Evolutionary conservation across 1,284 basidiomycete species (phyloP), one percentile per base, ranked within the genome.

Genomic region (Ustilago sp.): DNA sequence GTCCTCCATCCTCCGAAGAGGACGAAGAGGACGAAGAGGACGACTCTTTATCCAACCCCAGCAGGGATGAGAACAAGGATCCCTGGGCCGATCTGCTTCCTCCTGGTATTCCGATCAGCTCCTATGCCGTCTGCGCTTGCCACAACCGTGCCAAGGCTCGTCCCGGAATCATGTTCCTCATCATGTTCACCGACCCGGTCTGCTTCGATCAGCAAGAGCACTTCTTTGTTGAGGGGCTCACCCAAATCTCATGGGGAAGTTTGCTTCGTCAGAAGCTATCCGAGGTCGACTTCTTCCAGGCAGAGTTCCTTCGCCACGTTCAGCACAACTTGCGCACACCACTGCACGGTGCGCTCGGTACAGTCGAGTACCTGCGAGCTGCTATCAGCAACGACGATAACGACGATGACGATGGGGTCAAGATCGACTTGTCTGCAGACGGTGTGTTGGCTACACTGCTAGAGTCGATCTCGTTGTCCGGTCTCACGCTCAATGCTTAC

Each of bases 251-350:
- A 4, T 41, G 64, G n/a, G 66, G 63, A 13, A 68, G 65, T 47
- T n/a, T 79, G n/a, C 39, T 80, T 12, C 70, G 79, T 13, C 74
- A 80, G 28, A 70, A 72, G 52, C 71, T 71, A 4, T 73, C 68
- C 58, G 65, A 73, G 12, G 69, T 72, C 47, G 79, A 80, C 54
- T 65, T 63, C n/a, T 70, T 74, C 54, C 79, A 82, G 63, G 65
- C 80, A 50, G 67, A 77, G 17, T 80, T 82, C 54, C 51, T 82
- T 12, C 67, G 74, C 1, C 61, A 70, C 43, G 65, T 82, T 11
- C 80, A 82, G 61, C 80, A 82, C 60, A 79, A 82, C 34, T 59
- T 81, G 8, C 70, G 79, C 11, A 83, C 81, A 3, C 81, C 81
- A 8, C 56, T 83, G 15, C 73, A 83, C 52, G 81, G 75, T n/a